Base-by-base conservation (phyloP, 495 filamentous ascomycete species). In the Sphaerosporella brunnea region DNA sequence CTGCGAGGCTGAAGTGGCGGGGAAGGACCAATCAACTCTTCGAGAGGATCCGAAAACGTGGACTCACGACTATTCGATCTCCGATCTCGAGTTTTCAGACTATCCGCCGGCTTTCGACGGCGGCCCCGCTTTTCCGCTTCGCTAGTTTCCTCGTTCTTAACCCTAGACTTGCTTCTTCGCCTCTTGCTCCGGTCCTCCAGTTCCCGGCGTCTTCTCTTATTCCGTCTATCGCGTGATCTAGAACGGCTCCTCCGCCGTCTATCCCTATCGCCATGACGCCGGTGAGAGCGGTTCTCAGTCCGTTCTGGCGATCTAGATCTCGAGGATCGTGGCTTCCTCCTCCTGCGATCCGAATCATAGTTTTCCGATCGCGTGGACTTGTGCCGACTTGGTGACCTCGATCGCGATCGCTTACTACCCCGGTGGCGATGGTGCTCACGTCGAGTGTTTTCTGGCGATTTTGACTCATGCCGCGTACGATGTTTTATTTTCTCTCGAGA, bases 11-110 rank as follows among this genome's bases (percentile, higher is more conserved):
- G 47, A 8, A 65, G 59, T 2, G 69, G 65, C 3, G 76, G 69
- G n/a, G 80, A 81, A 9, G 88, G 88, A 1, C 90, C 90, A 36
- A 95, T 74, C 23, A 93, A 66, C 3, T 78, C 76, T 48, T 87
- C 79, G 1, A 86, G 63, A 2, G 84, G 79, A 56, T 93, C 84
- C 0, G 84, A 85, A 24, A 39, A 55, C 19, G 20, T 25, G 52
- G 30, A 18, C 13, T 2, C 23, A 13, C 1, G 40, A 19, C 15
- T 45, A 26, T 24, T 38, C 13, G 37, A 19, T 2, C 7, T 26
- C 13, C 26, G 9, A 10, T 40, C 20, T 40, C 11, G 28, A 7
- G 15, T 2, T 20, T 40, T 18, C 18, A 13, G n/a, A 13, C n/a
- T 40, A 19, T 16, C 37, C n/a, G 10, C 2, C 37, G 15, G 37